Base-by-base conservation (phyloP, 1,139 yeast genomes). In the Candida buenavistaensis region DNA sequence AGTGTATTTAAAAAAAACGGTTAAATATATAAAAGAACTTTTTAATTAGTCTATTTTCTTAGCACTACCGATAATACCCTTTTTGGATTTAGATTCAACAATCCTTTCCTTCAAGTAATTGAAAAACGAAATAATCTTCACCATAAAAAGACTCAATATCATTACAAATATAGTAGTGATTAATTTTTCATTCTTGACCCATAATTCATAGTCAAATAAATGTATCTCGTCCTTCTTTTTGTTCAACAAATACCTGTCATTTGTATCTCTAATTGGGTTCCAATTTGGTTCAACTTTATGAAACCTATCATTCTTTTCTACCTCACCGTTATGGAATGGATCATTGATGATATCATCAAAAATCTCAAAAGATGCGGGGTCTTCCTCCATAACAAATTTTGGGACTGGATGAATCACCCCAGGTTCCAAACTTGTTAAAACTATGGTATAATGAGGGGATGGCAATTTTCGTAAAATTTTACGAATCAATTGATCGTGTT, bases 381-480 rank as follows among this genome's bases (percentile, higher is more conserved):
- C 52, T 40, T 37, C 44, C 42, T 50, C 50, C 23, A 65, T 41
- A 2, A 60, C 52, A 10, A 36, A 14, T 5, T 46, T 45, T 0
- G 75, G 74, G 0, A 55, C 40, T 2, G 72, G 74, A 37, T 59
- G 64, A 24, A 51, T 51, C 23, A 45, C 48, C 9, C 51, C 55
- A 25, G 40, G 57, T 15, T 26, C 14, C 37, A 43, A 45, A 13
- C 50, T 50, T 0, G 86, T 77, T 32, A 77, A 55, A 5, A 83
- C 55, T 3, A 84, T 59, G 3, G 83, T 64, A 38, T 69, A 70
- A 41, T 73, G 72, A 0, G 92, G 90, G 0, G 87, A 71, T 0
- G 94, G 92, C n/a, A 81, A 52, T 44, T 77, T 79, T 22, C 85
- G 69, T 19, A 81, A 48, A 10, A 82, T 67, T 27, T 64, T 63